Base-by-base conservation (phyloP, 352 stramenopile species). In the Discostella stelligera region DNA sequence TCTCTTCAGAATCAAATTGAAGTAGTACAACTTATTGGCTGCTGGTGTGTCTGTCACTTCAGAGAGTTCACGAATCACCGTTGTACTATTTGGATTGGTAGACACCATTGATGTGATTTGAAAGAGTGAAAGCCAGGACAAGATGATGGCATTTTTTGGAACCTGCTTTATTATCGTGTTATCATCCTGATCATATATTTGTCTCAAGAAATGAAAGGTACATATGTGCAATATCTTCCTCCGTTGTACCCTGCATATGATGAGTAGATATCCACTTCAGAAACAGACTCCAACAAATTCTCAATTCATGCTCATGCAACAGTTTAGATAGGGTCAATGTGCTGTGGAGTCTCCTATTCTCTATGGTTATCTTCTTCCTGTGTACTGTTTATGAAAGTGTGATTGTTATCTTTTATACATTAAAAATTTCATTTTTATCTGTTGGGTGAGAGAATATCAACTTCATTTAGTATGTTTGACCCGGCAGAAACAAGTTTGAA, bases 401-500 rank as follows among this genome's bases (percentile, higher is more conserved):
- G 37, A 39, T 53, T 49, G 49, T 9, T 11, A 44, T 37, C n/a
- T 67, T 66, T 41, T 62, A 49, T 18, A 52, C 44, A 23, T 62
- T 62, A 0, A 78, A 4, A 18, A 78, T 69, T 52, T 78, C 62
- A 60, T 54, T 64, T 78, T 78, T 18, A 78, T 52, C 2, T 20
- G 49, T 37, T 72, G 61, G 25, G 71, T 64, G 41, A 72, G 41
- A 72, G 44, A n/a, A 27, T 46, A 50, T 78, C 71, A 10, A 68
- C 55, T 46, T 55, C 20, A 54, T 61, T 53, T n/a, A 55, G 44
- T 6, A 67, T 67, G 74, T 89, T 84, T 2, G 80, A 72, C 59
- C 85, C 66, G 8, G 71, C 73, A 11, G 73, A 74, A 21, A 84
- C 39, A 56, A 86, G 71, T 74, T 84, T 78, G n/a, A 64, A 50